Conservation (phyloP, 1,284 basidiomycete genomes). For the Coniferiporia weirii region DNA sequence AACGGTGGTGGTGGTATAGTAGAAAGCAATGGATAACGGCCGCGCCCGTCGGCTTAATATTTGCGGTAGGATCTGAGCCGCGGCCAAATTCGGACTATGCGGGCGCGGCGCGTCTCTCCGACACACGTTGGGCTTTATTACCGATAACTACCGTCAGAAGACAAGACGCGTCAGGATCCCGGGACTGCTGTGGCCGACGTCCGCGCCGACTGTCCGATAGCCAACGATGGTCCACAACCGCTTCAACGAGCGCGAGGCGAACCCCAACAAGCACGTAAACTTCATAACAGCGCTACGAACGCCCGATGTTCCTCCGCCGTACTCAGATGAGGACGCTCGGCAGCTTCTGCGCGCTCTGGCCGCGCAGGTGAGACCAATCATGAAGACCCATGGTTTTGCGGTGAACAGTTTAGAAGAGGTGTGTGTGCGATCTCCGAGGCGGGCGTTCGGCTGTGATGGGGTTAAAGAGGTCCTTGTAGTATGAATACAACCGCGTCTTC, state of each 20-base stretch:
- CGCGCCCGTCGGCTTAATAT: neutral
- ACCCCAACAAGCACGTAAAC: constrained; percentile 72
- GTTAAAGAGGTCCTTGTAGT: constrained; percentile 35
- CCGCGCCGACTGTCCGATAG: neutral
- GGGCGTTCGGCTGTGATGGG: neutral
- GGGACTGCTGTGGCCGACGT: neutral
- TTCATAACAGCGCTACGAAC: constrained; percentile 62
- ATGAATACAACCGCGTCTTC: constrained; percentile 71
- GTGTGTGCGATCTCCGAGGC: constrained; percentile 17
- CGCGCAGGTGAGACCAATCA: constrained; percentile 74
- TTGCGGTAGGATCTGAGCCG: neutral
- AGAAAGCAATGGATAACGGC: neutral
- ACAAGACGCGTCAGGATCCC: neutral
- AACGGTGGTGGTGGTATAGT: constrained; percentile 2
- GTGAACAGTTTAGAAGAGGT: constrained; percentile 81
- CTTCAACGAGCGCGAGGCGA: constrained; percentile 60
- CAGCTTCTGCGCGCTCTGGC: constrained; percentile 70
- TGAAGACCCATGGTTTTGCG: constrained; percentile 69
- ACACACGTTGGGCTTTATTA: neutral
- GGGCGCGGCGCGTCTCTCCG: neutral
- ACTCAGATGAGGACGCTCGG: constrained; percentile 47
- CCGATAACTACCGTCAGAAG: neutral
- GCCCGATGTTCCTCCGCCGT: constrained; percentile 30
- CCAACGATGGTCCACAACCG: constrained; percentile 62
- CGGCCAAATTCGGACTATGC: neutral